Conservation (phyloP, 2,329 filamentous ascomycete genomes). For the Cercospora berteroae region DNA sequence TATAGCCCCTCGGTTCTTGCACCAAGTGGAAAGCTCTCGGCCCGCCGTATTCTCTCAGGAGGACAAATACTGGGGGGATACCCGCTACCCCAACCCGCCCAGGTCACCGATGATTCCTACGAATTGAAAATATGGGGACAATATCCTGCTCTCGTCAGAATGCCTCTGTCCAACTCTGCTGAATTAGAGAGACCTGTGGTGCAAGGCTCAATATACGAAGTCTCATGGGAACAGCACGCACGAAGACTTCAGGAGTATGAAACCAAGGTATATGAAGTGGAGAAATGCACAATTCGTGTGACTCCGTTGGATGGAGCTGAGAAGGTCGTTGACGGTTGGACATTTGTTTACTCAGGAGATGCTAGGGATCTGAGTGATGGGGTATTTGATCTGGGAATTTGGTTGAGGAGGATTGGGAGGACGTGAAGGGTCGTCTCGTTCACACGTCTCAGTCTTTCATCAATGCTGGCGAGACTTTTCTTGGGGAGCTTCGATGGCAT, state of each 20-base stretch:
- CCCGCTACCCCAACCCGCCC: neutral
- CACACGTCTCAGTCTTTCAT: neutral
- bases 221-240: neutral
- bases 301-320: neutral
- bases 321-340: constrained; percentile 3
- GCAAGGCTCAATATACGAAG: neutral
- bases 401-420: constrained; percentile 11
- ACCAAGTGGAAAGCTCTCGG: no score
- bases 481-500: neutral
- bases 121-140: neutral
- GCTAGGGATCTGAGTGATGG: constrained; percentile 11
- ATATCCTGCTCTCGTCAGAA: neutral
- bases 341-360: constrained; percentile 15
- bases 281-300: neutral
- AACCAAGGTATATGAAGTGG: neutral
- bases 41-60: no score
- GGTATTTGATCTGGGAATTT: constrained; percentile 8
- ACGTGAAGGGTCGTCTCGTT: neutral
- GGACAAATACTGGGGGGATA: no score
- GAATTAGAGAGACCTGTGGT: neutral
- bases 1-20: no score
- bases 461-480: neutral
- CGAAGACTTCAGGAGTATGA: neutral
- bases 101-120: neutral
- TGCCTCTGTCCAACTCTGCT: neutral